Base-by-base conservation (phyloP, 495 filamentous ascomycete genomes). In the Penicillium salamii region DNA sequence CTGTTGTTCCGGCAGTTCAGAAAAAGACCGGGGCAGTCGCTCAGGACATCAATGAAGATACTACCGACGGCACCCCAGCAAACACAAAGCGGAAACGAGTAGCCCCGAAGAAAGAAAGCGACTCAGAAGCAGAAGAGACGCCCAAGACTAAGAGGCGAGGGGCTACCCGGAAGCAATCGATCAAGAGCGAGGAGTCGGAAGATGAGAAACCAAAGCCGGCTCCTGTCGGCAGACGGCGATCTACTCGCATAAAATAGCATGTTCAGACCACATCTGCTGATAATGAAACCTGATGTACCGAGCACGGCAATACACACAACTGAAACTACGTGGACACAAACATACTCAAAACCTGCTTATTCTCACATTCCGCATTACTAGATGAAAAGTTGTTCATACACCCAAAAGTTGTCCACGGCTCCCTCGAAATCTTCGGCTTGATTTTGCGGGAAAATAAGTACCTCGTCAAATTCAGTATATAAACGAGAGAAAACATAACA, bases 1-100 rank as follows among this genome's bases (percentile, higher is more conserved):
- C 89, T 20, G 82, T 93, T 28, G 89, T 92, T 6, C 90, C 88
- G 0, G 83, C 77, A 47, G 71, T 91, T 21, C 93, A 97, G 72
- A 93, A 91, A 69, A 95, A 95, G 74, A 84, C 82, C 0, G 80
- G 77, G 13, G 65, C 72, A 20, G 68, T 68, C 32, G 58, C 65
- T 8, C 72, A 68, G 38, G 70, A 70, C 7, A 51, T 64, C 3
- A 55, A 58, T 3, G 67, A 68, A 11, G 54, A 60, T 50, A 45
- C 28, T 20, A 26, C 34, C 20, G 58, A 63, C 46, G 65, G 40
- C 3, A 46, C 52, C 11, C 39, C 61, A 32, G 49, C 43, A 24
- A 57, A 54, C 7, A 36, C 62, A 11, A 76, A 74, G 50, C 56
- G 72, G 37, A 76, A 74, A 46, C 63, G 68, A 40, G 58, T 29